Percentiles rank a stretch among this genome's conserved stretches.
Evolutionary conservation across 202 grass and related monocot genomes (phyloP).

Genomic region (Zoysia matrella): DNA sequence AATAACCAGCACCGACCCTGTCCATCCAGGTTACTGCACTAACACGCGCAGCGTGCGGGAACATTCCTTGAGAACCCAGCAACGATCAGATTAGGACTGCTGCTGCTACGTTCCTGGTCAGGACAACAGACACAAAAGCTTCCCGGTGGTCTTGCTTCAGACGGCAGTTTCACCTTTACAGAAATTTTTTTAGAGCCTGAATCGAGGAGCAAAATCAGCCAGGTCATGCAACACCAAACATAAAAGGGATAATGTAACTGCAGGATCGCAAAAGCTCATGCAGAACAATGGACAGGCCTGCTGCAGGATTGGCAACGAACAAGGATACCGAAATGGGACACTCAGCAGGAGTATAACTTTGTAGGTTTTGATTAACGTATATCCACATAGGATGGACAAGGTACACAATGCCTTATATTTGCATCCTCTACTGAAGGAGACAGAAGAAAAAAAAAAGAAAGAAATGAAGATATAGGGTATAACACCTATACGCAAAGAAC

Average conservation of each 20-base stretch:
- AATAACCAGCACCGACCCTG: slow-evolving; percentile 24
- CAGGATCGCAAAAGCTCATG: too few species aligned
- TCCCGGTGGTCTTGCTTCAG: slow-evolving; percentile 3
- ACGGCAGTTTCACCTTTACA: not conserved
- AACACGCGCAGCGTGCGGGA: slow-evolving; percentile 12
- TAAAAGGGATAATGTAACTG: too few species aligned
- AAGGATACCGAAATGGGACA: not conserved
- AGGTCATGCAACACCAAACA: not conserved
- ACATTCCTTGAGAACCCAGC: slow-evolving; percentile 32
- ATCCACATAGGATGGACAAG: slow-evolving; percentile 44
- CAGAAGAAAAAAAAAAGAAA: not conserved
- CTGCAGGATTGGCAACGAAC: not conserved
- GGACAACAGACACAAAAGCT: slow-evolving; percentile 8
- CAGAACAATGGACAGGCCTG: not conserved
- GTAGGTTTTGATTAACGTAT: slow-evolving; percentile 45
- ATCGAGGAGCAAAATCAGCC: not conserved
- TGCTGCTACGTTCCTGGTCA: not conserved
- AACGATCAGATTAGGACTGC: slow-evolving; percentile 27
- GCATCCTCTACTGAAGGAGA: slow-evolving; percentile 35
- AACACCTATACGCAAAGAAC: slow-evolving; percentile 47
- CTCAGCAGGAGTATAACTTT: slow-evolving; percentile 2
- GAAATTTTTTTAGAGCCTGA: not conserved
- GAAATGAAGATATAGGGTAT: slow-evolving; percentile 48
- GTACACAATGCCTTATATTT: slow-evolving; percentile 31
- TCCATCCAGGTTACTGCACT: slow-evolving; percentile 17